Conservation (phyloP, 2,329 filamentous ascomycete species). For the Zarea fungicola region DNA sequence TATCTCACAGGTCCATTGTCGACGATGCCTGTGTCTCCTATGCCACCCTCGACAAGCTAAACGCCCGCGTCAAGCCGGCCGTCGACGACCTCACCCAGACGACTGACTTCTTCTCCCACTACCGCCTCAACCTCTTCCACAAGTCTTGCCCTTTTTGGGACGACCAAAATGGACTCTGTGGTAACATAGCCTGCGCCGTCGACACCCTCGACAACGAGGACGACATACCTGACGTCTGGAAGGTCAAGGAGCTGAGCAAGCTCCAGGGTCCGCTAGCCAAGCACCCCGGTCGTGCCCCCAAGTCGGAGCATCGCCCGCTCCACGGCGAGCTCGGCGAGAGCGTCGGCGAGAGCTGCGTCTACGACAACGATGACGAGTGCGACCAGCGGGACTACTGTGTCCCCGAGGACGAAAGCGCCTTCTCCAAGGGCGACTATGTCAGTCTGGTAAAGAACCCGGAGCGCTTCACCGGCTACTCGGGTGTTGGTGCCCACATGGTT, state of each 20-base stretch:
- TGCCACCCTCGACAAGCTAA: constrained; percentile 79
- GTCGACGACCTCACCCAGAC: constrained; percentile 76
- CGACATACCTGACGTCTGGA: constrained; percentile 88
- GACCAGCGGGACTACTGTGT: constrained; percentile 96
- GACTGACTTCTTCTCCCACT: constrained; percentile 98
- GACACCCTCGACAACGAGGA: constrained; percentile 93
- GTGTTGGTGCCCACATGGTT: constrained; percentile 77
- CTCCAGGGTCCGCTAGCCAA: constrained; percentile 85
- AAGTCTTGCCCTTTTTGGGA: constrained; percentile 95
- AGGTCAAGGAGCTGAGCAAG: constrained; percentile 85
- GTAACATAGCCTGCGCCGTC: constrained; percentile 93
- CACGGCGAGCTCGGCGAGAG: constrained; percentile 77
- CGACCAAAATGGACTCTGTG: constrained; percentile 89
- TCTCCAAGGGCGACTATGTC: constrained; percentile 91
- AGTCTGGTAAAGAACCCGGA: constrained; percentile 91
- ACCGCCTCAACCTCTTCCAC: constrained; percentile 89
- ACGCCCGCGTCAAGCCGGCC: constrained; percentile 67
- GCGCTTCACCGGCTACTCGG: constrained; percentile 89
- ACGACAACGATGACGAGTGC: constrained; percentile 96
- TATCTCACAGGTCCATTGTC: constrained; percentile 83
- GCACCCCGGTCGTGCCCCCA: constrained; percentile 73
- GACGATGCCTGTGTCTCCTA: constrained; percentile 94
- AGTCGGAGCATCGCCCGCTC: constrained; percentile 69
- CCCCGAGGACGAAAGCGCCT: constrained; percentile 84
- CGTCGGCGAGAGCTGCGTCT: constrained; percentile 91